Conservation (phyloP, 2,329 filamentous ascomycete genomes). For the Hypomyces perniciosus region DNA sequence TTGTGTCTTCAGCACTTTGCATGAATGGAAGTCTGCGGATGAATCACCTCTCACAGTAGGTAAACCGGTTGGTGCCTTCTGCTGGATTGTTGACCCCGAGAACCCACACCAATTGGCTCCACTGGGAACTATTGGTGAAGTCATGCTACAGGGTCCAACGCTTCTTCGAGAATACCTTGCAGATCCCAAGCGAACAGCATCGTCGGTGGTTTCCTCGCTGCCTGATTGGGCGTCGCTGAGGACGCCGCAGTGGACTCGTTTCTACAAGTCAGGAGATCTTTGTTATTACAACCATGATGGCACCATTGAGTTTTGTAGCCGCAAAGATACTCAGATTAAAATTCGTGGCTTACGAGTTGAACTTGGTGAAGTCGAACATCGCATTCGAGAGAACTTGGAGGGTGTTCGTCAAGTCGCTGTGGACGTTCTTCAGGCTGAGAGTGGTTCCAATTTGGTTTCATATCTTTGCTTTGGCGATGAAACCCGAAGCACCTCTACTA, state of each 20-base stretch:
- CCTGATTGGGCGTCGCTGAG: constrained; percentile 28
- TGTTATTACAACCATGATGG: constrained; percentile 29
- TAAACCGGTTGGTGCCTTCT: constrained; percentile 6
- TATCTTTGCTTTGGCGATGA: constrained; percentile 3
- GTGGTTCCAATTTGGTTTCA: background rate
- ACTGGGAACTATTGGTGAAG: constrained; percentile 1
- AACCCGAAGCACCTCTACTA: background rate
- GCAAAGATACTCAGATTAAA: constrained; percentile 8
- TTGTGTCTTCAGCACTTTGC: constrained; percentile 9
- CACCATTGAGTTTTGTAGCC: constrained; percentile 4
- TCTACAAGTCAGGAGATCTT: constrained; percentile 44
- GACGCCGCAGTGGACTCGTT: background rate
- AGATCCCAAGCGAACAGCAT: constrained; percentile 1
- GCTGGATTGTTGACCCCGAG: constrained; percentile 9
- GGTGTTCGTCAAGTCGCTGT: constrained; percentile 2
- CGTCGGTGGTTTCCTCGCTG: background rate
- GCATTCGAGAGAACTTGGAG: background rate
- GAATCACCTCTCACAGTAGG: constrained; percentile 8
- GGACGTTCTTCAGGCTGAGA: background rate
- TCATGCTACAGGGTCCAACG: constrained; percentile 6
- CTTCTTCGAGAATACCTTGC: constrained; percentile 6
- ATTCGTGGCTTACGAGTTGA: constrained; percentile 6
- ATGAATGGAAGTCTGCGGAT: constrained; percentile 5
- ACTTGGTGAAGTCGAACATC: constrained; percentile 3
- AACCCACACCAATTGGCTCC: background rate